phyloP scores from a whole-genome alignment of 306 rosid genomes.

The Oxytropis ochrocephala region DNA sequence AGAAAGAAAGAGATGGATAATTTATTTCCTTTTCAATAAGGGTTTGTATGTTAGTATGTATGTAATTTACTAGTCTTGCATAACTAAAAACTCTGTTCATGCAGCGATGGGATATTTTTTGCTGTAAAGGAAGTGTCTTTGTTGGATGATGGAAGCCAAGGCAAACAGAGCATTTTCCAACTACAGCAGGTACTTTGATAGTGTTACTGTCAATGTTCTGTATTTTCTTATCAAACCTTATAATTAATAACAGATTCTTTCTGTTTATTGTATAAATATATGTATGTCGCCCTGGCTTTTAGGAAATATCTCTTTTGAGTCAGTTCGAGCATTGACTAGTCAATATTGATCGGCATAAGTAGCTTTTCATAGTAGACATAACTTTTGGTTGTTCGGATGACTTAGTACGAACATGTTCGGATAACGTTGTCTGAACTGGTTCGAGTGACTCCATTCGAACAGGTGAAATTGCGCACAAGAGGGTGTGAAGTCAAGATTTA shows the following conservation, averaged over 20 bases:
- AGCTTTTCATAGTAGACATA: too few species aligned
- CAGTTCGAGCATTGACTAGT: constrained; percentile 50
- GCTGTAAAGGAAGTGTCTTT: constrained; percentile 65
- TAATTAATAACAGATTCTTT: neutral
- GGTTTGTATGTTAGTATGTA: neutral
- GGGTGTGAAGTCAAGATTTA: too few species aligned
- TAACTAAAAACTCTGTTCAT: neutral
- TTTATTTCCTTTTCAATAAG: too few species aligned
- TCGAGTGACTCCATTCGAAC: too few species aligned
- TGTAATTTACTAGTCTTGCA: too few species aligned
- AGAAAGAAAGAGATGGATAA: too few species aligned
- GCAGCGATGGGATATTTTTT: constrained; percentile 57
- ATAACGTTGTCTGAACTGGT: too few species aligned
- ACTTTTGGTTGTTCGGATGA: too few species aligned
- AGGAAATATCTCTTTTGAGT: constrained; percentile 56
- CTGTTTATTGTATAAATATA: neutral
- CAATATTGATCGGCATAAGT: too few species aligned
- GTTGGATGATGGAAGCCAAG: constrained; percentile 50
- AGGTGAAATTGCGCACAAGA: too few species aligned
- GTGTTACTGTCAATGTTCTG: neutral
- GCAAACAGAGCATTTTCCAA: constrained; percentile 48
- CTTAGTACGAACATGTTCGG: too few species aligned
- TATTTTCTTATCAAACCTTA: constrained; percentile 7
- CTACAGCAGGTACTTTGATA: constrained; percentile 41
- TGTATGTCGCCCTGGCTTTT: neutral